Base-by-base conservation (phyloP, 352 stramenopile species). In the Nothophytophthora sp. region DNA sequence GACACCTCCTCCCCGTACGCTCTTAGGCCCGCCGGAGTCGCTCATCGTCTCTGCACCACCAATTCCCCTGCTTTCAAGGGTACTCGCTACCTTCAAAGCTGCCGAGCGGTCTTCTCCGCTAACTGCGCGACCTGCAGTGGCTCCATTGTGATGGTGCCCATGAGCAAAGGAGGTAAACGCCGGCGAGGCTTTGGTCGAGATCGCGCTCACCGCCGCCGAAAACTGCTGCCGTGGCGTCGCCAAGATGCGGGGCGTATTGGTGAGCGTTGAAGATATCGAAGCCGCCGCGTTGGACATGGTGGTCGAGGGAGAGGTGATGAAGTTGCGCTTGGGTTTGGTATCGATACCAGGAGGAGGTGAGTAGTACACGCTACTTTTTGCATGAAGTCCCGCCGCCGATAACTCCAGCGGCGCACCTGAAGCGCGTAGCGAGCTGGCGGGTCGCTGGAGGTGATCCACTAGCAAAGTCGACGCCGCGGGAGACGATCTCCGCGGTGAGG, bases 231-330 rank as follows among this genome's bases (percentile, higher is more conserved):
- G 69, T 19, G 82, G 85, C 10, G 81, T 88, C 4, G 81, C 54
- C 19, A 94, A 40, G 16, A 92, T 63, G 25, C 80, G 80, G 5
- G 81, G 81, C 1, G 80, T 92, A 43, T 76, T 90, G 2, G 78
- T 73, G 38, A 93, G 77, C 18, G 83, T 92, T 0, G 77, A 88
- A 15, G 75, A 86, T 9, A 90, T 63, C 5, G 75, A 80, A 20
- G 81, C 76, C 1, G 77, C 81, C n/a, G 80, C 81, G 45, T 81
- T 90, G 5, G 80, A 90, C 70, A 90, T 86, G 10, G 81, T 77
- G 10, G 72, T 62, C 5, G 75, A 86, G 0, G 81, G 76, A 2
- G 83, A 91, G 8, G 62, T 76, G 13, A 73, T 77, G 48, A 90
- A 87, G 38, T 84, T 78, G 20, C 79, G 81, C 46, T 76, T 86